Percentiles rank a stretch among this genome's conserved stretches.
These are phyloP conservation scores for Aspergillus funiculosus DNA, from an alignment of 495 filamentous ascomycete genomes.

Conservation along the genomic window DNA sequence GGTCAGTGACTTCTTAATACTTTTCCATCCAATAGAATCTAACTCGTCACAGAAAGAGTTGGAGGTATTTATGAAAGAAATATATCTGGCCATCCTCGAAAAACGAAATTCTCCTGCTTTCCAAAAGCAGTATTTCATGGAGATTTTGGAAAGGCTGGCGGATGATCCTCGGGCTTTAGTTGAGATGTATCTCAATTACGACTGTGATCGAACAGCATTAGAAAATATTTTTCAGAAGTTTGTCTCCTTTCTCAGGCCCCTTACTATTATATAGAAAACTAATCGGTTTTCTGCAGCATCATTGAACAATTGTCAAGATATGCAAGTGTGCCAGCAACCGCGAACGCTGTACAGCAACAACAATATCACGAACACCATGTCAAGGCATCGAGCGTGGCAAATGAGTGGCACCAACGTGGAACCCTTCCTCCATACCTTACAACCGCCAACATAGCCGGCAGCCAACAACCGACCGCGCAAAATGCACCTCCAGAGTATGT, in stretches of 20 bases:
- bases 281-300: slow-evolving; percentile 41
- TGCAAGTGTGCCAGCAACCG: slow-evolving; percentile 63
- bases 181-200: slow-evolving; percentile 97
- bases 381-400: slow-evolving; percentile 48
- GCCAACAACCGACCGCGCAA: slow-evolving; percentile 44
- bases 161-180: slow-evolving; percentile 84
- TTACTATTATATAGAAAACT: not conserved
- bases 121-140: slow-evolving; percentile 89
- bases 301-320: slow-evolving; percentile 90
- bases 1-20: slow-evolving; percentile 38
- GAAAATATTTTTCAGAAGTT: slow-evolving; percentile 93
- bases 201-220: slow-evolving; percentile 85
- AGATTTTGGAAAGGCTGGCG: slow-evolving; percentile 74
- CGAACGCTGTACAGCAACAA: slow-evolving; percentile 74
- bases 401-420: slow-evolving; percentile 79
- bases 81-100: slow-evolving; percentile 90
- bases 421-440: slow-evolving; percentile 81
- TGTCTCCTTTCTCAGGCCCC: slow-evolving; percentile 5
- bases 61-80: slow-evolving; percentile 96
- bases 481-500: slow-evolving; percentile 75
- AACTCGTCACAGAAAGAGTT: slow-evolving; percentile 75
- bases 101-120: slow-evolving; percentile 76
- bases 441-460: slow-evolving; percentile 59
- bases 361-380: slow-evolving; percentile 71
- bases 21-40: slow-evolving; percentile 1